Base-by-base conservation (phyloP, 805 yeast genomes). In the Starmerella riodocensis region DNA sequence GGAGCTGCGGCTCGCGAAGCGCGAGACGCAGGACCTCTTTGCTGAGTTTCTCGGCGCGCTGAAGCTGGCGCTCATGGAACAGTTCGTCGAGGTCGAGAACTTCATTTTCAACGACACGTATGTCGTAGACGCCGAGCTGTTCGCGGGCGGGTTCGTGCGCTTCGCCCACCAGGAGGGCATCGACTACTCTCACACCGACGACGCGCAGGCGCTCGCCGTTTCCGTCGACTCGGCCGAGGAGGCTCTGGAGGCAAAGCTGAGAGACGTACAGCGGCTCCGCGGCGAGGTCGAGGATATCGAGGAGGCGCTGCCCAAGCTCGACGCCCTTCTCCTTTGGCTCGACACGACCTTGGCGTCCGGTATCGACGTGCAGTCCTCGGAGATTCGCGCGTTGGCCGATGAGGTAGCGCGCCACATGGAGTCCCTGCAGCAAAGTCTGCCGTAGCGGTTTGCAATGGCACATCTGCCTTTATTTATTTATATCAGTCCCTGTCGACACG, bases 111-210 rank as follows among this genome's bases (percentile, higher is more conserved):
- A 11, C 16, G 16, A 34, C 3, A 35, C 40, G 4, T 46, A 25
- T 45, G 27, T 17, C 11, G 14, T 46, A 11, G 45, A 46, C 37
- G 42, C 26, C 23, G 34, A 31, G 11, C 40, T 46, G n/a, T 42
- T 34, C 29, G 29, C 31, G n/a, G 34, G n/a, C 7, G 49, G 49
- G 19, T 46, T 30, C 30, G 22, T 46, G 26, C 28, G 49, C 30
- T 40, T 46, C 27, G 14, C 27, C 6, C 47, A 46, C 37, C 45
- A 46, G 16, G 35, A 37, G 33, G 42, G 41, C n/a, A n/a, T 46
- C 26, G 45, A 46, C 39, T 42, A 37, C 36, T 36, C 44, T n/a
- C 37, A 36, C 18, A 24, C 25, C 3, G 40, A n/a, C n/a, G 20
- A 7, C 4, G 44, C 44, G 20, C 22, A 17, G n/a, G 32, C 19